These are phyloP conservation scores for Aleurites moluccanus DNA, from an alignment of 441 rosid species.

Conservation along the genomic window DNA sequence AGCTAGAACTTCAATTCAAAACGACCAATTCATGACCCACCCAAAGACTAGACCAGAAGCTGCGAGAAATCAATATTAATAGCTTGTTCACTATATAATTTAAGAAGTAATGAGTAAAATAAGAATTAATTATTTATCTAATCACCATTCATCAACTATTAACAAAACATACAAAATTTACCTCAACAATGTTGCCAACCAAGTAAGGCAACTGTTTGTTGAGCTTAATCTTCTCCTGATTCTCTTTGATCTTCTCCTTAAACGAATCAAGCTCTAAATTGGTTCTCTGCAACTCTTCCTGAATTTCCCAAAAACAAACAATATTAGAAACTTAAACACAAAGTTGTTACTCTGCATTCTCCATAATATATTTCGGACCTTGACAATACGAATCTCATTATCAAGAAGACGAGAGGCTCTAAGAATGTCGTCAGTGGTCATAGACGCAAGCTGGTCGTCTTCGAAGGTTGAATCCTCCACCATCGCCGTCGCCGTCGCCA, in stretches of 20 bases:
- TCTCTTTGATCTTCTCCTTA: slow-evolving; percentile 95
- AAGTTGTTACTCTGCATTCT: too few relatives aligned
- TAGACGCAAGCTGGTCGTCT: slow-evolving; percentile 75
- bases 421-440: slow-evolving; percentile 76
- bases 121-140: too few relatives aligned
- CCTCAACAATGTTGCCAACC: slow-evolving; percentile 98
- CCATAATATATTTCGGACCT: slow-evolving; percentile 39
- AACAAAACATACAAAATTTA: slow-evolving; percentile 23
- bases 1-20: too few relatives aligned
- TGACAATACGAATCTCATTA: slow-evolving; percentile 80
- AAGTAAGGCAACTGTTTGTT: slow-evolving; percentile 96
- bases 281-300: slow-evolving; percentile 88
- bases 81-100: too few relatives aligned
- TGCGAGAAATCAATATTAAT: too few relatives aligned
- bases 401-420: slow-evolving; percentile 91
- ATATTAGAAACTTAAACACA: neutral
- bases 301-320: slow-evolving; percentile 10
- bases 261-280: slow-evolving; percentile 79
- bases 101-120: too few relatives aligned
- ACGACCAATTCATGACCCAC: too few relatives aligned
- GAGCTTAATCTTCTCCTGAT: slow-evolving; percentile 97
- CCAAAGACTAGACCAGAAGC: too few relatives aligned
- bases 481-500: slow-evolving; percentile 90
- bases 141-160: too few relatives aligned
- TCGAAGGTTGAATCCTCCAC: slow-evolving; percentile 80